These are phyloP conservation scores for Mrakia blollopis DNA, from an alignment of 768 basidiomycete genomes.

Conservation along the genomic window DNA sequence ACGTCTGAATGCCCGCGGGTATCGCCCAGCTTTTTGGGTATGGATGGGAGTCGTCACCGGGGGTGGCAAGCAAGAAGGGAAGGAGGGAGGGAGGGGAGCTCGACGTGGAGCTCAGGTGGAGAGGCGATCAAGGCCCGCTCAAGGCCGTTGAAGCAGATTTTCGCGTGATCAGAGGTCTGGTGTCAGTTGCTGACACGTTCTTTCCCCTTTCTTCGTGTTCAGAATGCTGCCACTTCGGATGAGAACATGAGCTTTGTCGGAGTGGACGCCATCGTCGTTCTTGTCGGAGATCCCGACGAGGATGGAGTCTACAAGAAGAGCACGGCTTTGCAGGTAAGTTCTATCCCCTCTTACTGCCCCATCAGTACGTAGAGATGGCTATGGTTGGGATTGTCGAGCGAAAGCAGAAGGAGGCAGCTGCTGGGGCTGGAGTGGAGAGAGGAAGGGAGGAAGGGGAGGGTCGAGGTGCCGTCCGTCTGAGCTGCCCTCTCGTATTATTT, in stretches of 20 bases:
- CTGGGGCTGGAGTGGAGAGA: neutral
- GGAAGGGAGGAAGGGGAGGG: neutral
- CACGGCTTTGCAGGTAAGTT: constrained; percentile 75
- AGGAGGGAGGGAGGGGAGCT: neutral
- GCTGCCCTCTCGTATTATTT: neutral
- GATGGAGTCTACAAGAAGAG: constrained; percentile 83
- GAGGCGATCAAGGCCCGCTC: neutral
- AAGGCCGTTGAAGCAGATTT: neutral
- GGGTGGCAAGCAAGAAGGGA: neutral
- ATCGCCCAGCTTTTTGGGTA: too few species aligned
- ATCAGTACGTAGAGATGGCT: neutral
- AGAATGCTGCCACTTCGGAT: constrained; percentile 34
- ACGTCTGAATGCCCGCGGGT: too few species aligned
- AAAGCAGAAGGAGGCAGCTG: neutral
- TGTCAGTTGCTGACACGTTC: neutral
- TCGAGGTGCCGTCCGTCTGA: neutral
- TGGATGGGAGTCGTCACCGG: too few species aligned
- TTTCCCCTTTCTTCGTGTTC: neutral
- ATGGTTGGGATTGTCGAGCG: neutral
- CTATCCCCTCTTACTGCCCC: neutral
- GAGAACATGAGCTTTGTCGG: constrained; percentile 39
- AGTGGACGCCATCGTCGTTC: constrained; percentile 42
- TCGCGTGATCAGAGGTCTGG: too few species aligned
- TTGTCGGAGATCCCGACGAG: constrained; percentile 53
- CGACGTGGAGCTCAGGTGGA: neutral